A percentile compares a stretch with the other conserved stretches of the same genome.
Evolutionary conservation across 768 basidiomycete genomes (phyloP).

Genomic region (Kwoniella botswanensis): DNA sequence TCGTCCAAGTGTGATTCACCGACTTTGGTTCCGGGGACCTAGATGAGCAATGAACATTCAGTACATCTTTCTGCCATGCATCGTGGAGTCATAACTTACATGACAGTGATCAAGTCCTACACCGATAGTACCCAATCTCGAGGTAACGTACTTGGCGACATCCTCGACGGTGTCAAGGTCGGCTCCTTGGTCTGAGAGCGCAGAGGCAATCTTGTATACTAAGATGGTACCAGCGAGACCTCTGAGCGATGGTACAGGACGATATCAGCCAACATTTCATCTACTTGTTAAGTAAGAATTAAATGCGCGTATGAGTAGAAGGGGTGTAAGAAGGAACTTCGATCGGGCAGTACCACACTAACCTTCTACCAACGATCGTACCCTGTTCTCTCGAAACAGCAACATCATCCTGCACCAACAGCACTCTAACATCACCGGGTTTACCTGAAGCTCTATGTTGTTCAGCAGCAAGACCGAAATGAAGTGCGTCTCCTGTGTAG

Average conservation of each 20-base stretch:
- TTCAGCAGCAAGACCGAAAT: slow-evolving; percentile 60
- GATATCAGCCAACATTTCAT: not conserved
- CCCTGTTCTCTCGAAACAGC: slow-evolving; percentile 59
- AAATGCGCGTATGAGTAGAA: too few relatives aligned
- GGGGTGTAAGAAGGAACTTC: too few relatives aligned
- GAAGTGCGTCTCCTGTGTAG: slow-evolving; percentile 60
- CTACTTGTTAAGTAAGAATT: too few relatives aligned
- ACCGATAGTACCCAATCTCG: slow-evolving; percentile 58
- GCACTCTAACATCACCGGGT: slow-evolving; percentile 52
- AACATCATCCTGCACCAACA: slow-evolving; percentile 60
- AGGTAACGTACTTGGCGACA: slow-evolving; percentile 51
- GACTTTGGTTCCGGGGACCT: slow-evolving; percentile 58
- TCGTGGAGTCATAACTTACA: slow-evolving; percentile 29
- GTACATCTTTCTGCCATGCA: not conserved
- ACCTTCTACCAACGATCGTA: slow-evolving; percentile 59
- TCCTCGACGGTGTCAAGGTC: slow-evolving; percentile 56
- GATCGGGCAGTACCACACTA: slow-evolving; percentile 15
- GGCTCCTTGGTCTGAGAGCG: slow-evolving; percentile 56
- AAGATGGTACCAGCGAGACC: slow-evolving; percentile 60
- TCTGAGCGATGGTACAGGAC: slow-evolving; percentile 14
- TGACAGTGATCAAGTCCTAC: slow-evolving; percentile 60
- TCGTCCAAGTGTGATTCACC: slow-evolving; percentile 55
- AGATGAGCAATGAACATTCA: not conserved
- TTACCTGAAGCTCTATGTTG: slow-evolving; percentile 49
- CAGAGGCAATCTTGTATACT: slow-evolving; percentile 60